Evolutionary conservation across 371 early-diverging fungal species (phyloP).

Genomic region (Mucor mucedo): DNA sequence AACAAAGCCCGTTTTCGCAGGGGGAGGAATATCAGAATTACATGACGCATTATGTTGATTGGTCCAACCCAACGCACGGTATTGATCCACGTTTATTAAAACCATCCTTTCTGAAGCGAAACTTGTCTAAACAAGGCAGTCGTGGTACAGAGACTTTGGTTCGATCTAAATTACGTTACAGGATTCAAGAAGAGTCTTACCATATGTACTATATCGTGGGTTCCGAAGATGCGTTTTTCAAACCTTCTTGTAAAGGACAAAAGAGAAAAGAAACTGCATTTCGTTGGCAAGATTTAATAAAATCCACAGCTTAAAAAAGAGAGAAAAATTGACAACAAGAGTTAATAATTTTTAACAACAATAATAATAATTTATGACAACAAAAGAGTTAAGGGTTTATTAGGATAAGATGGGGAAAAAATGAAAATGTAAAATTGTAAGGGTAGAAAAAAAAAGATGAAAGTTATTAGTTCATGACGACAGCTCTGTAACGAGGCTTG

Average conservation of each 20-base stretch:
- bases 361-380: neutral
- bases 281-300: neutral
- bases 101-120: slow-evolving; percentile 66
- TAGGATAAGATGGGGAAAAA: no score
- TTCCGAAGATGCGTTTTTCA: slow-evolving; percentile 56
- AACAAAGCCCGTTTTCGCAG: slow-evolving; percentile 14
- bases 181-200: slow-evolving; percentile 77
- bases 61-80: slow-evolving; percentile 69
- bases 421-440: no score
- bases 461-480: slow-evolving; percentile 30
- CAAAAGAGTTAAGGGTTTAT: neutral
- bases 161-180: slow-evolving; percentile 78
- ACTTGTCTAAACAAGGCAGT: slow-evolving; percentile 20
- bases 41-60: slow-evolving; percentile 81
- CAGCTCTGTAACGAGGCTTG: slow-evolving; percentile 42
- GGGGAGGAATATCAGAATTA: slow-evolving; percentile 87
- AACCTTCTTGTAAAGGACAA: slow-evolving; percentile 13
- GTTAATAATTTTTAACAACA: no score
- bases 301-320: neutral
- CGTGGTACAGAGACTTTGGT: slow-evolving; percentile 52
- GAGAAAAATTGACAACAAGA: neutral
- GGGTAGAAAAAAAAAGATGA: slow-evolving; percentile 1
- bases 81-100: slow-evolving; percentile 49
- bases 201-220: slow-evolving; percentile 54
- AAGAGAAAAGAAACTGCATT: neutral